phyloP scores from a whole-genome alignment of 1,284 basidiomycete species.

The Leccinum subrobustum region DNA sequence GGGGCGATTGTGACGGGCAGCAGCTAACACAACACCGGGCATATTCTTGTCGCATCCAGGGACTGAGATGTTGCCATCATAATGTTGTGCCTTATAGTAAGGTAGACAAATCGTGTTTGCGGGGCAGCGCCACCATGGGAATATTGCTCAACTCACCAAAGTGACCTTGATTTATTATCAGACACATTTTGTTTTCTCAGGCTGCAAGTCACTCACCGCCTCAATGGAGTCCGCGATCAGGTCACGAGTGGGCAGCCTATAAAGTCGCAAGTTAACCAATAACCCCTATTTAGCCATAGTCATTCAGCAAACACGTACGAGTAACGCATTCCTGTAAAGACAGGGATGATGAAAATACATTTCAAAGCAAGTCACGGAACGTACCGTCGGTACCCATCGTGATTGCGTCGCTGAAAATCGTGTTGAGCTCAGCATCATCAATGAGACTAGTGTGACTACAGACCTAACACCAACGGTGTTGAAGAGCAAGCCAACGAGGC shows the following conservation, averaged over 20 bases:
- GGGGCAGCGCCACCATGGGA: not conserved
- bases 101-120: not conserved
- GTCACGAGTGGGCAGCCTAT: slow-evolving; percentile 83
- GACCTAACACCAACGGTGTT: slow-evolving; percentile 82
- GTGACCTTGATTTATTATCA: slow-evolving; percentile 49
- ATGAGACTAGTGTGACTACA: slow-evolving; percentile 3
- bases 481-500: slow-evolving; percentile 74
- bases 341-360: slow-evolving; percentile 1
- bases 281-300: not conserved
- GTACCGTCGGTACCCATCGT: slow-evolving; percentile 82
- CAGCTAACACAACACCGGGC: slow-evolving; percentile 88
- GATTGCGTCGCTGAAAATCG: slow-evolving; percentile 62
- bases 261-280: slow-evolving; percentile 8
- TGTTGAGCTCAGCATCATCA: not conserved
- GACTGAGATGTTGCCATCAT: slow-evolving; percentile 83
- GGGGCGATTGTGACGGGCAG: slow-evolving; percentile 79
- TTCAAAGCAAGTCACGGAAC: slow-evolving; percentile 16
- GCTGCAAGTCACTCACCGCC: slow-evolving; percentile 49
- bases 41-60: slow-evolving; percentile 93
- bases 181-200: not conserved
- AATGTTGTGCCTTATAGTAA: slow-evolving; percentile 67
- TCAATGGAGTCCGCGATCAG: slow-evolving; percentile 91
- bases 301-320: slow-evolving; percentile 49
- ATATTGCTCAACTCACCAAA: slow-evolving; percentile 43
- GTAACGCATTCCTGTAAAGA: slow-evolving; percentile 68